These are phyloP conservation scores for Botryosphaeria agaves DNA, from an alignment of 2,329 filamentous ascomycete genomes.

Conservation along the genomic window DNA sequence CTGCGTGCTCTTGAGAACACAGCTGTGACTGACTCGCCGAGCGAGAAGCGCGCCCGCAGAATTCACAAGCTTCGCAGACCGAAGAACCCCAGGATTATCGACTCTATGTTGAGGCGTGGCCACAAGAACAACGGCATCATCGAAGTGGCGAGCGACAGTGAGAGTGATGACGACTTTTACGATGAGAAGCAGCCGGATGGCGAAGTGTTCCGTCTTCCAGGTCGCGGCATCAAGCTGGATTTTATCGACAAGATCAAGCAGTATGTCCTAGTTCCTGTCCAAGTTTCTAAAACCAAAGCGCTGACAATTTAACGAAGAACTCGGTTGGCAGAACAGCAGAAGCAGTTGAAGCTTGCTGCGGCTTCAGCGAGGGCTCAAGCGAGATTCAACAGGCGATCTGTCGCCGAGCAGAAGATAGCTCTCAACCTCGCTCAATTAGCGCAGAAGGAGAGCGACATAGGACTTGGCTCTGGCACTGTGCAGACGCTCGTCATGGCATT, in stretches of 20 bases:
- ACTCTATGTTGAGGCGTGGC: constrained; percentile 39
- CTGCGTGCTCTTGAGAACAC: constrained; percentile 37
- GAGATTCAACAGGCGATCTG: constrained; percentile 23
- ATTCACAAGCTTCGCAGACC: constrained; percentile 30
- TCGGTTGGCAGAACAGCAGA: no score
- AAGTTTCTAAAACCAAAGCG: no score
- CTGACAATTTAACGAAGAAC: no score
- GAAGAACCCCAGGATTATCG: constrained; percentile 28
- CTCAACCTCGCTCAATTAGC: constrained; percentile 44
- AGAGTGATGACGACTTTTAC: constrained; percentile 26
- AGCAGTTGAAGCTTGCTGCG: no score
- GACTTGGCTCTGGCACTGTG: constrained; percentile 27
- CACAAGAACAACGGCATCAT: constrained; percentile 33
- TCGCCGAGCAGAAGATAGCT: constrained; percentile 49
- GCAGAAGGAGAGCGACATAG: constrained; percentile 30
- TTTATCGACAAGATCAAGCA: constrained; percentile 46
- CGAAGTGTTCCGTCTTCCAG: constrained; percentile 25
- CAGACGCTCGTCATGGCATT: constrained; percentile 39
- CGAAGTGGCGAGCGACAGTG: constrained; percentile 24
- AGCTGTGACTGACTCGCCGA: constrained; percentile 8
- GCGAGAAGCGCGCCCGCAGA: no score
- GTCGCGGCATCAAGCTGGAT: constrained; percentile 29
- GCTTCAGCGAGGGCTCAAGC: constrained; percentile 3
- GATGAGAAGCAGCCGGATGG: constrained; percentile 21
- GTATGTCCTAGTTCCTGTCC: constrained; percentile 14